Percentiles rank a stretch among this genome's conserved stretches.
Conservation (phyloP, 495 filamentous ascomycete genomes). For the Beverwykella pulmonaria region DNA sequence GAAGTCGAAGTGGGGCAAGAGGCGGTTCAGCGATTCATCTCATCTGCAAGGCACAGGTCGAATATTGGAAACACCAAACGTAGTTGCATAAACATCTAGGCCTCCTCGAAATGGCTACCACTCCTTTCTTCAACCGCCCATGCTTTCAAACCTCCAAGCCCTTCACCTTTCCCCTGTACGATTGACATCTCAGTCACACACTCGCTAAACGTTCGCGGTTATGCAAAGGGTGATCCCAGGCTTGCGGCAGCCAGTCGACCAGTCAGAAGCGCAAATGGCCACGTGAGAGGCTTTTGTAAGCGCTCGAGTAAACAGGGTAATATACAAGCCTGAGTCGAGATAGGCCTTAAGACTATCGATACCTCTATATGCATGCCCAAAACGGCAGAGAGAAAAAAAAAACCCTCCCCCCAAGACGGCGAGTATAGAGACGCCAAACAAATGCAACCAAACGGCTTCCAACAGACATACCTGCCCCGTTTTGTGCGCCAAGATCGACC, state of each 20-base stretch:
- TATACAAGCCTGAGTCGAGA: constrained; percentile 41
- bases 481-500: constrained; percentile 21
- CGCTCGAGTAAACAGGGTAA: constrained; percentile 27
- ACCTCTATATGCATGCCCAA: constrained; percentile 18
- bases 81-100: not conserved
- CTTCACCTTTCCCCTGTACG: constrained; percentile 17
- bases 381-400: not conserved
- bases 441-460: constrained; percentile 24
- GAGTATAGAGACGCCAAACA: constrained; percentile 23
- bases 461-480: constrained; percentile 3
- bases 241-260: not conserved
- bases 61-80: not conserved
- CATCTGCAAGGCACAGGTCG: constrained; percentile 31
- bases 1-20: constrained; percentile 17
- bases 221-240: constrained; percentile 17
- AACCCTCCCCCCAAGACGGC: constrained; percentile 1
- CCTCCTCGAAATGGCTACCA: constrained; percentile 4
- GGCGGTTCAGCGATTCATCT: not conserved
- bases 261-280: constrained; percentile 14
- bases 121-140: constrained; percentile 9
- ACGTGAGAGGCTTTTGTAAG: constrained; percentile 25
- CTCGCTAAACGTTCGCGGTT: constrained; percentile 13
- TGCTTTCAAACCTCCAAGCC: constrained; percentile 12
- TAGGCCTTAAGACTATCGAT: constrained; percentile 13
- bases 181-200: constrained; percentile 22